These are phyloP conservation scores for Alternaria rosae DNA, from an alignment of 2,329 filamentous ascomycete genomes.

Conservation along the genomic window DNA sequence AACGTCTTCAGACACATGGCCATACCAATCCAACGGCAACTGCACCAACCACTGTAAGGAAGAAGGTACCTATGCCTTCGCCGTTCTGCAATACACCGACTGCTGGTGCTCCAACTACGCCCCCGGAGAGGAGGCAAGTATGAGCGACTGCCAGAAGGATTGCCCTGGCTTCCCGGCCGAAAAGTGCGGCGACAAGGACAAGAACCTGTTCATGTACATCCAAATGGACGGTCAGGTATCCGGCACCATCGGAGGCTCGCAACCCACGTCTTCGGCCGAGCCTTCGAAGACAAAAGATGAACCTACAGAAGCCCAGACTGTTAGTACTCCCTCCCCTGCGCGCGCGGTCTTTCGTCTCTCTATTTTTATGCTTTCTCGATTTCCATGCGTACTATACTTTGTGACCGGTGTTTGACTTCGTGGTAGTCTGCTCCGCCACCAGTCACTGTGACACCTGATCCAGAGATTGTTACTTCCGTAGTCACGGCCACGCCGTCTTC, in stretches of 20 bases:
- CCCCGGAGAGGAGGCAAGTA: slow-evolving; percentile 56
- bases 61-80: slow-evolving; percentile 65
- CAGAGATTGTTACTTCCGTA: slow-evolving; percentile 37
- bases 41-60: slow-evolving; percentile 67
- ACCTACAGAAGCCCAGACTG: slow-evolving; percentile 30
- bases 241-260: slow-evolving; percentile 61
- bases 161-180: slow-evolving; percentile 76
- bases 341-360: slow-evolving; percentile 18
- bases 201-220: slow-evolving; percentile 71
- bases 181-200: slow-evolving; percentile 65
- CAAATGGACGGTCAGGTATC: slow-evolving; percentile 57
- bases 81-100: slow-evolving; percentile 68
- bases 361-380: neutral
- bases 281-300: slow-evolving; percentile 22
- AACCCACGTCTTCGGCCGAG: slow-evolving; percentile 33
- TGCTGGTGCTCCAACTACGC: slow-evolving; percentile 81
- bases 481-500: slow-evolving; percentile 31
- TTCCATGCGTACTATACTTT: slow-evolving; percentile 3
- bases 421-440: slow-evolving; percentile 43
- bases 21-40: slow-evolving; percentile 71
- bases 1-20: slow-evolving; percentile 35
- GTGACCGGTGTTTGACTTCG: slow-evolving; percentile 40
- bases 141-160: slow-evolving; percentile 60
- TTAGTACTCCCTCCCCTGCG: slow-evolving; percentile 39
- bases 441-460: slow-evolving; percentile 28